Percentiles rank a stretch among this genome's conserved stretches.
These are phyloP conservation scores for Ciborinia camelliae DNA, from an alignment of 2,329 filamentous ascomycete genomes.

Conservation along the genomic window DNA sequence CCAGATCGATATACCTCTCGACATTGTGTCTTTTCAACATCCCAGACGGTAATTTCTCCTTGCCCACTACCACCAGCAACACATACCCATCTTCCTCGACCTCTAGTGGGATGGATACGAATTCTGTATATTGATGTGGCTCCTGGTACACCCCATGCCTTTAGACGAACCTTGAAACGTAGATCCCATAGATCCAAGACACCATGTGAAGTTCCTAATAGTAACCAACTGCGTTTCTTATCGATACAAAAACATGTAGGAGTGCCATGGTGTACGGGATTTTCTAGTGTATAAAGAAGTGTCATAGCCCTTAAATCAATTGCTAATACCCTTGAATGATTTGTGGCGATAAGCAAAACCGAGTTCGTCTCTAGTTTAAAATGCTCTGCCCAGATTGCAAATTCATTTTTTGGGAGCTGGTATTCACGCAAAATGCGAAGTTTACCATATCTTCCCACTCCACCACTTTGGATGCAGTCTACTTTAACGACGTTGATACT, in stretches of 20 bases:
- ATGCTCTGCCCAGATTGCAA: conserved; percentile 88
- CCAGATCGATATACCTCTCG: conserved; percentile 78
- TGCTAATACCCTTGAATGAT: conserved; percentile 75
- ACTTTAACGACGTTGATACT: conserved; percentile 80
- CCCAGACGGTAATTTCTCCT: conserved; percentile 92
- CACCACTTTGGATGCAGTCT: conserved; percentile 55
- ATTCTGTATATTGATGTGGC: conserved; percentile 78
- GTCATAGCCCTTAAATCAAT: conserved; percentile 87
- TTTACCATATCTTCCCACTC: conserved; percentile 72
- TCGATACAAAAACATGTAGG: conserved; percentile 91
- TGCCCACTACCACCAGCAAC: conserved; percentile 83
- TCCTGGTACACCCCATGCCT: conserved; percentile 82
- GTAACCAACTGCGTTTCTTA: conserved; percentile 80
- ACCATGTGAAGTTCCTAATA: conserved; percentile 88
- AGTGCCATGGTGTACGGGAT: conserved; percentile 86
- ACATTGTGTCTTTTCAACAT: conserved; percentile 84
- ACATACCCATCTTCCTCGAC: conserved; percentile 79
- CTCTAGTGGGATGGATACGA: conserved; percentile 72
- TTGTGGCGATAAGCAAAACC: conserved; percentile 83
- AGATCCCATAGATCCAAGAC: conserved; percentile 94
- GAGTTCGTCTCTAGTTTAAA: conserved; percentile 79
- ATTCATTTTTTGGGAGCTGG: conserved; percentile 69
- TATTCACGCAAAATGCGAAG: conserved; percentile 75
- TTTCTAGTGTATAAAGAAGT: conserved; percentile 74
- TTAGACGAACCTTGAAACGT: conserved; percentile 84